Base-by-base conservation (phyloP, 1,139 yeast species). In the Protomyces gravidus region DNA sequence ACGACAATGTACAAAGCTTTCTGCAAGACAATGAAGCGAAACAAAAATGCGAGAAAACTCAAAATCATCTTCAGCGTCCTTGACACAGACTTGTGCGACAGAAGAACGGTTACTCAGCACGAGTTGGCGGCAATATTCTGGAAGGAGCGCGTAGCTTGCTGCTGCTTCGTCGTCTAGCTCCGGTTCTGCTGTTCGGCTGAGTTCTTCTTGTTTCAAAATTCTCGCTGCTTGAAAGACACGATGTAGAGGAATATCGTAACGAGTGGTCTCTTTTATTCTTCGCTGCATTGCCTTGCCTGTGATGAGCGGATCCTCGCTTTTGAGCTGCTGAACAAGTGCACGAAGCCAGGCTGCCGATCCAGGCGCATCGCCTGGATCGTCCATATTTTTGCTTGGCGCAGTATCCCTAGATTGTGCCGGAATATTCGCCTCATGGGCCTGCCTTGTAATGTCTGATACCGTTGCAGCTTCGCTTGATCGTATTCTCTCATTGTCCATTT, bases 41-140 rank as follows among this genome's bases (percentile, higher is more conserved):
- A 36, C 42, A 36, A 36, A 36, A 23, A 36, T 36, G 42, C 42
- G 42, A 15, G 42, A 36, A 36, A 36, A 36, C 9, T 36, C 42
- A 13, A 36, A 36, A 17, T 36, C 42, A 36, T 36, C 42, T 15
- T 36, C 42, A 13, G 42, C 42, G 9, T 36, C 42, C 42, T 36
- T 36, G 21, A 36, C 42, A 17, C 42, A 36, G 21, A 36, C 42
- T 17, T 36, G 42, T 5, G 42, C 42, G 11, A 36, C 21, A n/a
- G 42, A 36, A 9, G 11, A 19, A 17, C 23, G 42, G 17, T 36
- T 36, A 11, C 42, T 36, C 23, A 15, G 19, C 42, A 36, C 42
- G 17, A 36, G 42, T 23, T 36, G 42, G 21, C 42, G 42, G 17
- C 42, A 36, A 23, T 36, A 36, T 36, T 36, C 42, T 5, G 42